Conservation (phyloP, 2,329 filamentous ascomycete genomes). For the Diplodia scrobiculata region DNA sequence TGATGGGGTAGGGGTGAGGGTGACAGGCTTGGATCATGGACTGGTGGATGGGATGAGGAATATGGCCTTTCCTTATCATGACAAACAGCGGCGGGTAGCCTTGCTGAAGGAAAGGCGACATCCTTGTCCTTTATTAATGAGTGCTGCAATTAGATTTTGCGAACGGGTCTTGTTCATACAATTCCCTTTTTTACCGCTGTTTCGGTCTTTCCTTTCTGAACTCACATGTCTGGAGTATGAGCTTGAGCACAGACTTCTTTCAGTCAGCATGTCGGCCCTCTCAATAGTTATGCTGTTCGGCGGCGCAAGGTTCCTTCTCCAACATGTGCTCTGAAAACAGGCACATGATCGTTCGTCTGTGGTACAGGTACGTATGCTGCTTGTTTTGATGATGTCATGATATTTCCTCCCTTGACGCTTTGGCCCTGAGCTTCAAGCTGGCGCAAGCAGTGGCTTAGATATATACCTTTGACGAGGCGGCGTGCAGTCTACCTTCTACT, state of each 20-base stretch:
- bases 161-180: constrained; percentile 11
- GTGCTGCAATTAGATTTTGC: constrained; percentile 17
- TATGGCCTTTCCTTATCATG: not conserved
- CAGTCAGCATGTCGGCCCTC: not conserved
- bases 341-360: not conserved
- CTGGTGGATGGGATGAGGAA: not conserved
- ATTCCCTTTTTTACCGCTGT: not conserved
- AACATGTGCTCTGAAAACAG: not conserved
- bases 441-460: not conserved
- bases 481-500: not conserved
- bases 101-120: constrained; percentile 15
- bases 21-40: not conserved
- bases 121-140: not conserved
- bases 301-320: not conserved
- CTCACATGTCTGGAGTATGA: not conserved
- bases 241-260: not conserved
- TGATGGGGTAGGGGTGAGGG: not conserved
- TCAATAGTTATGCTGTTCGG: not conserved
- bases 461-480: not conserved
- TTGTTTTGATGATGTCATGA: not conserved
- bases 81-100: constrained; percentile 5
- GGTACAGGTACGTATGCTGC: not conserved
- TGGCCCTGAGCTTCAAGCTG: not conserved
- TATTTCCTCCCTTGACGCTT: not conserved
- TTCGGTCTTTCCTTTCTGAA: not conserved